Evolutionary conservation across 1,284 basidiomycete genomes (phyloP), one percentile per base, ranked within the genome.

Genomic region (Sanghuangporus weigelae): DNA sequence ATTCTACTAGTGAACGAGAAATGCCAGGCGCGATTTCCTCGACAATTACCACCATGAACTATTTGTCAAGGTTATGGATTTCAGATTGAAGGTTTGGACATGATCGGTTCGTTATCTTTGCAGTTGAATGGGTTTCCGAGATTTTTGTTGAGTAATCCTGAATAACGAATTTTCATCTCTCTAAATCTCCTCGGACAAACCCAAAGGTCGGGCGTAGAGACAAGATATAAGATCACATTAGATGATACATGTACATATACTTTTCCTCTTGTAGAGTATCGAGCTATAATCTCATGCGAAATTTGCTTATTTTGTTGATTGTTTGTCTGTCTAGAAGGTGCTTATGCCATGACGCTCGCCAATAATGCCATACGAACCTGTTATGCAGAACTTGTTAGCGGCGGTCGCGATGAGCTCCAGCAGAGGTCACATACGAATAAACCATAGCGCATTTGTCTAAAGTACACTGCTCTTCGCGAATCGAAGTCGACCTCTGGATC

Each of bases 401-500:
- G 14, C 11, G 10, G 67, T 60, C 63, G 26, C 23, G 39, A 53
- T 63, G 56, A 35, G 19, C 42, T 5, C 12, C 7, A 31, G 12
- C 38, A 7, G 16, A 63, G 5, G n/a, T 40, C 2, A 85, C 93
- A 76, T 71, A 96, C 93, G 75, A 96, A 98, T 68, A 98, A 88
- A 59, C 96, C 97, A 76, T 96, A 97, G 67, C 95, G 90, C 95
- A 98, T 98, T 75, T 98, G 96, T 57, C 97, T 87, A 89, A 98
- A 98, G 79, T 98, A 99, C 38, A 95, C 96, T 0, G 96, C 96
- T 12, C 96, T 84, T 54, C 92, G 86, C 12, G 87, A 91, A 75
- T 99, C 96, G 71, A 97, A 98, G 78, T 99, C 97, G 60, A 99
- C 95, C 74, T 98, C 96, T 6, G 95, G 93, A 73, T 97, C 95